Evolutionary conservation across 2,329 filamentous ascomycete species (phyloP), one percentile per base, ranked within the genome.

Genomic region (Pyrenochaeta sp.): DNA sequence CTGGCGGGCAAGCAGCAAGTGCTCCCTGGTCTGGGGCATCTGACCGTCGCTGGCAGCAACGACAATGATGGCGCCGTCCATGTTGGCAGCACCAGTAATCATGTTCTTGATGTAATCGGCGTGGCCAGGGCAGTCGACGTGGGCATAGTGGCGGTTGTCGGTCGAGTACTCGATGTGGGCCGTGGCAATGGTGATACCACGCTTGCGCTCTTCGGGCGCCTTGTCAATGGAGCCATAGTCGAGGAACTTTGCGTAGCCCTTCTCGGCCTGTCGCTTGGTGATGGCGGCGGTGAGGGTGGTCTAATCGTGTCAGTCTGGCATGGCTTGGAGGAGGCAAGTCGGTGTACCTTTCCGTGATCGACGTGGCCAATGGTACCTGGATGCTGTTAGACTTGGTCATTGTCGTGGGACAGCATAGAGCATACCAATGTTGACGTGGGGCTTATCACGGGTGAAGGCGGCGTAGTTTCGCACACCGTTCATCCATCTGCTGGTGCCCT

Each of bases 21-120:
- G 94, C 81, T 99, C 94, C 77, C 94, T 85, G 60, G 94, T 99
- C 84, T 99, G 95, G 68, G 94, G 94, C 94, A 99, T 99, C 81
- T 99, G 95, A 72, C 94, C 94, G 73, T 99, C 94, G 24, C 91
- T 96, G 62, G 94, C 94, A 63, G 95, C 95, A 65, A 99, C 95
- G 60, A 99, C 94, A 68, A 99, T 96, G 72, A 99, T 93, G 68
- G 94, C 93, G 68, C 94, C 94, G 68, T 99, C 94, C 94, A 99
- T 99, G 82, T 91, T 96, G 68, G 95, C 93, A 54, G 94, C 92
- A 86, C 94, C 94, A 61, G 94, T 99, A 76, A 99, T 99, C 94
- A 99, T 99, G 87, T 99, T 99, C 86, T 99, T 99, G 82, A 99
- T 97, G 83, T 99, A 99, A 90, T 99, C 94, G 77, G 94, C 94